A percentile compares a stretch with the other conserved stretches of the same genome.
Evolutionary conservation across 306 rosid species (phyloP).

Genomic region (Begonia loranthoides): DNA sequence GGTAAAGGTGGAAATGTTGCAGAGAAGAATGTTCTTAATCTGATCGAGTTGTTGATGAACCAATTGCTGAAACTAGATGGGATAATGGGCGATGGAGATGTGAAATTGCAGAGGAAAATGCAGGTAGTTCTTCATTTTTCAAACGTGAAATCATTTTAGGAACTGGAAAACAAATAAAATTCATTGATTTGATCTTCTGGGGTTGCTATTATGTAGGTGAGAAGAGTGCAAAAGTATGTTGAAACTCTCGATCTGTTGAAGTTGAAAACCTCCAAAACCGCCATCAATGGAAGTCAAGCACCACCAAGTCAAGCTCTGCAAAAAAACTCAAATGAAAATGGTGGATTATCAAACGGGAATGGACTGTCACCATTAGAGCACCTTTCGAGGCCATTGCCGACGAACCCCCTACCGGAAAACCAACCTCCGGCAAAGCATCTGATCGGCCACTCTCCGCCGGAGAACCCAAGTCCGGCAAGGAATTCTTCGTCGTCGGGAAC

Average conservation of each 20-base stretch:
- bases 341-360: no score
- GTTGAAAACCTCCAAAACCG: conserved; percentile 38
- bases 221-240: conserved; percentile 82
- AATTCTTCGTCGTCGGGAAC: conserved; percentile 42
- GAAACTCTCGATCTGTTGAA: conserved; percentile 83
- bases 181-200: neutral
- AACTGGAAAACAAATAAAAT: neutral
- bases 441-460: conserved; percentile 15
- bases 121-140: conserved; percentile 38
- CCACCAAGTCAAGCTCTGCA: conserved; percentile 8
- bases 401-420: no score
- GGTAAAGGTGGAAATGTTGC: conserved; percentile 68
- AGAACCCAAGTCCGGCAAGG: conserved; percentile 14
- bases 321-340: no score
- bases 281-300: conserved; percentile 16
- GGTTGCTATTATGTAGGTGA: conserved; percentile 42
- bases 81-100: conserved; percentile 77
- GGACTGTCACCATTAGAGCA: no score
- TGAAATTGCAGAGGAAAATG: conserved; percentile 90
- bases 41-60: conserved; percentile 80
- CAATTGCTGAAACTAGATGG: conserved; percentile 80
- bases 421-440: conserved; percentile 5
- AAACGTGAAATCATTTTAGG: neutral
- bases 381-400: no score
- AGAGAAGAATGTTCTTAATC: conserved; percentile 54